Evolutionary conservation across 1,284 basidiomycete species (phyloP).

Genomic region (Ganoderma lucidum): DNA sequence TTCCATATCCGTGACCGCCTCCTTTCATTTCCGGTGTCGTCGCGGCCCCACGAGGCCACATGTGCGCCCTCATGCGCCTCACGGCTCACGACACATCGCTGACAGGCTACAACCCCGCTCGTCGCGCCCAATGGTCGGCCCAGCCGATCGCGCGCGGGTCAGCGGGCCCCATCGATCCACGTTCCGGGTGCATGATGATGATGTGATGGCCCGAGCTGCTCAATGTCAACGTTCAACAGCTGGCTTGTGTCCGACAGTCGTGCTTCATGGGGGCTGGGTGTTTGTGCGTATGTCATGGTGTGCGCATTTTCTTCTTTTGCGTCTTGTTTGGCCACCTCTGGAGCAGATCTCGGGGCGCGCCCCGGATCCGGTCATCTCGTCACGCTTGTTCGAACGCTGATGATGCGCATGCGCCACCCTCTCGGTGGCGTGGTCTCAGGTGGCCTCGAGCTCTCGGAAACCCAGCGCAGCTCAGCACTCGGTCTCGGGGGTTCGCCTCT

Average conservation of each 20-base stretch:
- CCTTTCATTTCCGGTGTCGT: conserved; percentile 18
- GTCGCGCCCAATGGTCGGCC: background rate
- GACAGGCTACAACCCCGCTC: background rate
- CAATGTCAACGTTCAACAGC: too few relatives aligned
- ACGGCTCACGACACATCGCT: conserved; percentile 2
- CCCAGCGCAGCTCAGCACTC: background rate
- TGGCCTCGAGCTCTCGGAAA: background rate
- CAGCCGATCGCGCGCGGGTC: background rate
- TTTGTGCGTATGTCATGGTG: conserved; percentile 7
- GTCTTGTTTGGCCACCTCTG: background rate
- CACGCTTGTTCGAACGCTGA: conserved; percentile 2
- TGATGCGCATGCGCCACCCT: background rate
- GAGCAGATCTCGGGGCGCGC: background rate
- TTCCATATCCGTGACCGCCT: conserved; percentile 18
- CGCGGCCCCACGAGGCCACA: conserved; percentile 15
- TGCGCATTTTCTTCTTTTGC: background rate
- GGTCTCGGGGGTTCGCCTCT: background rate
- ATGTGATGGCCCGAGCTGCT: conserved; percentile 4
- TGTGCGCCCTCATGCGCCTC: conserved; percentile 5
- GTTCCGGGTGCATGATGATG: background rate
- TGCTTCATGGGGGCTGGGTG: background rate
- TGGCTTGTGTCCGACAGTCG: background rate
- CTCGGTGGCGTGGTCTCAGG: background rate
- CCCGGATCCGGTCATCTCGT: background rate
- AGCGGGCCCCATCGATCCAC: conserved; percentile 3